Evolutionary conservation across 2,329 filamentous ascomycete species (phyloP), one percentile per base, ranked within the genome.

Genomic region (Ophiostoma himal-ulmi): DNA sequence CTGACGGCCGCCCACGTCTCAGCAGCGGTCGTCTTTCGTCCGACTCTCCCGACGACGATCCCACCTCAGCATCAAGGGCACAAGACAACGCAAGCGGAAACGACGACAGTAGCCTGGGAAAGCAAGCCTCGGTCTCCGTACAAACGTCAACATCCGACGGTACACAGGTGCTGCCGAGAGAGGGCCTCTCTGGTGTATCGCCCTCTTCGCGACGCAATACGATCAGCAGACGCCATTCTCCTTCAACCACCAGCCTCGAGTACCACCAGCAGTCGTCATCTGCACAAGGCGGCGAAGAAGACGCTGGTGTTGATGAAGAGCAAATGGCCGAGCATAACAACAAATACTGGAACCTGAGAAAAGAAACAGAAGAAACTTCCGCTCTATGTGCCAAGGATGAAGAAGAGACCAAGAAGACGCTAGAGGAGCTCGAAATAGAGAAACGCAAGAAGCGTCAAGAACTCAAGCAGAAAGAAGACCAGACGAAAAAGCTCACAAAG

Each of bases 401-500:
- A 70, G 87, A 88, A 52, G 91, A 94, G 69, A 88, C 88, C 71
- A 87, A 86, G 74, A 82, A 84, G n/a, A 80, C 86, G 69, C 81
- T 92, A 74, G 85, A 88, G 54, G 88, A 91, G 64, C 78, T 97
- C 41, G 87, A 89, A 70, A 88, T 88, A 71, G 92, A 96, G 75
- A 90, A 92, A 72, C 92, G 96, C 74, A 86, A 90, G 68, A 88
- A 97, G 78, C 89, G 86, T 75, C 89, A 90, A 73, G 85, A 89
- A 26, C 83, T 95, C 69, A 95, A 92, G 77, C 92, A 96, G 76
- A 97, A 96, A 78, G 94, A 98, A 74, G 93, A 96, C 76, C 91
- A 89, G 68, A 97, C 93, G 67, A 89, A 92, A 64, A 93, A 93
- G 76, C 81, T 97, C 69, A 92, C 91, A 76, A 90, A 90, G 73